Conservation (phyloP, 1,139 yeast genomes). For the Dujonia santamariae region DNA sequence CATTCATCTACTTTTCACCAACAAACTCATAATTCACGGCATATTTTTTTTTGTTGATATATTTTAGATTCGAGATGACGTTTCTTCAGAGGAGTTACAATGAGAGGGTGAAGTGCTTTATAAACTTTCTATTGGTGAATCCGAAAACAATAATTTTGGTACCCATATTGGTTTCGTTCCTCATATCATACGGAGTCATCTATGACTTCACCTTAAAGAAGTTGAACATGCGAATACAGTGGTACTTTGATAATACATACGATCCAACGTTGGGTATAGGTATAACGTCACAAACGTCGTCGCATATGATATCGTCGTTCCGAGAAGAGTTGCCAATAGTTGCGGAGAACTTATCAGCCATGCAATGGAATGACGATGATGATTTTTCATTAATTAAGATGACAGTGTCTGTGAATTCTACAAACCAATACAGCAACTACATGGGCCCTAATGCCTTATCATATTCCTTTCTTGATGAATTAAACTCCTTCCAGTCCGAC, state of each 20-base stretch:
- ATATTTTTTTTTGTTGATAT: too few relatives aligned
- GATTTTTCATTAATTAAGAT: constrained; percentile 1
- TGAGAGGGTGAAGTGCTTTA: constrained; percentile 3
- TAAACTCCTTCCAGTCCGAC: constrained; percentile 6
- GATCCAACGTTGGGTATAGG: neutral
- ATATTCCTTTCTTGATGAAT: constrained; percentile 4
- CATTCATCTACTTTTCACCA: too few relatives aligned
- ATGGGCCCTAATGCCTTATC: neutral
- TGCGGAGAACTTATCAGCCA: neutral
- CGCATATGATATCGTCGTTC: neutral
- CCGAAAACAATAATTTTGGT: constrained; percentile 20
- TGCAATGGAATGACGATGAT: neutral
- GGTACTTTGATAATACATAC: constrained; percentile 4
- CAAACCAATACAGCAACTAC: neutral
- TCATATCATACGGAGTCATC: constrained; percentile 21
- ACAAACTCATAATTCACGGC: too few relatives aligned
- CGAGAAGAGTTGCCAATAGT: neutral
- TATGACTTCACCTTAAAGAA: constrained; percentile 21
- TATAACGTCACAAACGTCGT: neutral
- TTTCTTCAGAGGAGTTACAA: constrained; percentile 1
- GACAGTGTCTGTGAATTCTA: neutral
- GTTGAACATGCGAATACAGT: constrained; percentile 14
- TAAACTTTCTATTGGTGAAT: constrained; percentile 8
- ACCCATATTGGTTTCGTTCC: constrained; percentile 19
- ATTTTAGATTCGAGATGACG: too few relatives aligned